Conservation (phyloP, 441 rosid species). For the Francoa sonchifolia region DNA sequence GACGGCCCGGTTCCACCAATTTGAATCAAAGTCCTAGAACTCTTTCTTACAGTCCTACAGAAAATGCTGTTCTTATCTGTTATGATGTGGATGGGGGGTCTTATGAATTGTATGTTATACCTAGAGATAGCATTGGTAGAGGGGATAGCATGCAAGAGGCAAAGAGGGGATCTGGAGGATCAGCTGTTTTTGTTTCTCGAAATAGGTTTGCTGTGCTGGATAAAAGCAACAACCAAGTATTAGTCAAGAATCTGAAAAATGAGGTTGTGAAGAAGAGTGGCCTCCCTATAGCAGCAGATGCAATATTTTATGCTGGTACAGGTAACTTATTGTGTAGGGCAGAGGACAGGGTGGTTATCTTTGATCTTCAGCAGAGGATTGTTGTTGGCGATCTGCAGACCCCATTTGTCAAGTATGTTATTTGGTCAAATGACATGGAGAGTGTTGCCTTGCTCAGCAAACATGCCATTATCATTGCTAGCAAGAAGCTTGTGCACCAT, state of each 20-base stretch:
- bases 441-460: conserved; percentile 79
- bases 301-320: conserved; percentile 75
- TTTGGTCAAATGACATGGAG: conserved; percentile 87
- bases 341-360: conserved; percentile 62
- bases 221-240: conserved; percentile 57
- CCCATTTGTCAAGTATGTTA: conserved; percentile 58
- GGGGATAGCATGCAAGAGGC: conserved; percentile 65
- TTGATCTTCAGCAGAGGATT: conserved; percentile 72
- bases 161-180: conserved; percentile 63
- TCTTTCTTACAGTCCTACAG: conserved; percentile 77
- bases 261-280: conserved; percentile 57
- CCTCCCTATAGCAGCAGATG: conserved; percentile 59
- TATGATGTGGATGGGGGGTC: conserved; percentile 85
- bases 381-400: conserved; percentile 75
- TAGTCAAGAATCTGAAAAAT: conserved; percentile 55
- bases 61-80: conserved; percentile 67
- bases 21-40: conserved; percentile 81
- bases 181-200: conserved; percentile 68
- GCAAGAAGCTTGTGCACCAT: conserved; percentile 60
- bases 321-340: conserved; percentile 69
- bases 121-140: conserved; percentile 56
- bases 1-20: conserved; percentile 65
- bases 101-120: conserved; percentile 66
- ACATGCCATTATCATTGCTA: conserved; percentile 64
- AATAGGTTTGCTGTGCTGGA: conserved; percentile 76